phyloP scores from a whole-genome alignment of 306 rosid species.

The Glycine soja region DNA sequence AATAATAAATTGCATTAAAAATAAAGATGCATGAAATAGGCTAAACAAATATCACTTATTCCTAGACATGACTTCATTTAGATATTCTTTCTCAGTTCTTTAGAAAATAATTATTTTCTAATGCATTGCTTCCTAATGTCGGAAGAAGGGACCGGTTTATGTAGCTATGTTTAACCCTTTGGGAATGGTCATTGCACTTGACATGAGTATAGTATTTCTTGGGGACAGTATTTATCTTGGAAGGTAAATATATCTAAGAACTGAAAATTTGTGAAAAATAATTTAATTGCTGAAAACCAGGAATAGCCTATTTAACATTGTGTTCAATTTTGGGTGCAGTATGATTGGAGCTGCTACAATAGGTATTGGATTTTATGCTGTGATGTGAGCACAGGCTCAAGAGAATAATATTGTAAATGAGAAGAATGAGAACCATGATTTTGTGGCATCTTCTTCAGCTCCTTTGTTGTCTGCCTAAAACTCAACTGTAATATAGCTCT shows the following conservation, averaged over 20 bases:
- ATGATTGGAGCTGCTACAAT: conserved; percentile 52
- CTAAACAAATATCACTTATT: no score
- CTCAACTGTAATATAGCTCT: no score
- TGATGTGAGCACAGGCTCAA: conserved; percentile 60
- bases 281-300: neutral
- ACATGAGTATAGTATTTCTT: conserved; percentile 56
- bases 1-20: no score
- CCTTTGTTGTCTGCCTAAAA: conserved; percentile 46
- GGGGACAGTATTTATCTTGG: conserved; percentile 60
- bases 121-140: no score
- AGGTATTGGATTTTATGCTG: conserved; percentile 61
- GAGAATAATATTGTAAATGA: conserved; percentile 40
- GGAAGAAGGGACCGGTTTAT: conserved; percentile 60
- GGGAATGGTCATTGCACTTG: conserved; percentile 59
- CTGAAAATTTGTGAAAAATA: neutral
- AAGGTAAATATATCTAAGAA: conserved; percentile 41
- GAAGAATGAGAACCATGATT: neutral
- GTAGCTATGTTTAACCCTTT: conserved; percentile 59
- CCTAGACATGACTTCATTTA: no score
- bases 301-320: neutral
- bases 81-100: no score
- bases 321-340: conserved; percentile 35
- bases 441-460: conserved; percentile 12
- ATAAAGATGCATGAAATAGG: no score
- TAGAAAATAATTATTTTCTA: no score